A percentile compares a stretch with the other conserved stretches of the same genome.
Conservation (phyloP, 2,329 filamentous ascomycete species). For the Trichoderma asperellum region DNA sequence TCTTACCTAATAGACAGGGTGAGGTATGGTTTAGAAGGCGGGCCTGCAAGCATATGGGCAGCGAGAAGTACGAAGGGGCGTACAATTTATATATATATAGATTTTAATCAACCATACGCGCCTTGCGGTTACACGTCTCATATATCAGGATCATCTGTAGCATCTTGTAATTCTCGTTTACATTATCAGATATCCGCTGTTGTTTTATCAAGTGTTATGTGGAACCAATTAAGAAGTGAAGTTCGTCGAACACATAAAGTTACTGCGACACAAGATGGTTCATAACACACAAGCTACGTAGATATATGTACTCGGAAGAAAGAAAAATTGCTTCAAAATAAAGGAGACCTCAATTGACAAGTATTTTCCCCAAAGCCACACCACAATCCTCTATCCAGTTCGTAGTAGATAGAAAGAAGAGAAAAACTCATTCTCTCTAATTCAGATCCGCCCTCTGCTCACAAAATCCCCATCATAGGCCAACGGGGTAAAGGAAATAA, state of each 20-base stretch:
- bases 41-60: background rate
- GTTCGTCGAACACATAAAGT: background rate
- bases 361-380: constrained; percentile 1
- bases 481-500: background rate
- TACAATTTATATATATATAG: background rate
- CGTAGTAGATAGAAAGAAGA: background rate
- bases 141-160: background rate
- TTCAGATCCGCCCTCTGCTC: background rate
- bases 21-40: background rate
- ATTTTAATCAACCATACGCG: constrained; percentile 7
- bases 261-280: background rate
- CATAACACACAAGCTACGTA: background rate
- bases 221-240: background rate
- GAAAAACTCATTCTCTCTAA: background rate
- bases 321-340: background rate
- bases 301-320: constrained; percentile 1
- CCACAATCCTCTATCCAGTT: background rate
- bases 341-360: background rate
- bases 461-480: background rate
- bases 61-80: background rate
- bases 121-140: background rate
- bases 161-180: background rate
- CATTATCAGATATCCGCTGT: background rate
- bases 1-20: constrained; percentile 8
- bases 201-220: background rate